Evolutionary conservation across 495 filamentous ascomycete genomes (phyloP).

Genomic region (Annulohypoxylon nitens): DNA sequence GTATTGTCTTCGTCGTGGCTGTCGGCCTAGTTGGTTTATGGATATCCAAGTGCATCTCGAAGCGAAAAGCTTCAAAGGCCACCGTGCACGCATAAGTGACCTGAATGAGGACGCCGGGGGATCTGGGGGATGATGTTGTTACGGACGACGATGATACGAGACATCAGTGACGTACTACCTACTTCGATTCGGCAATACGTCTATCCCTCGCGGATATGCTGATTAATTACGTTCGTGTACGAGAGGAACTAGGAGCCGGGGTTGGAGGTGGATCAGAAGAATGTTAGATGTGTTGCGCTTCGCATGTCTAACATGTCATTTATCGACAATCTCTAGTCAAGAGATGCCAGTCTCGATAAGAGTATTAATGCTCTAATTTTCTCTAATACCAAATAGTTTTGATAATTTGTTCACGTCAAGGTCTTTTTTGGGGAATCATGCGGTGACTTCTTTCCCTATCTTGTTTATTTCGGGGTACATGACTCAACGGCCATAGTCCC

Average conservation of each 20-base stretch:
- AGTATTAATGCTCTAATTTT: slow-evolving; percentile 39
- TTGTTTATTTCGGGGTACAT: background rate
- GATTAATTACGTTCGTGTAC: slow-evolving; percentile 30
- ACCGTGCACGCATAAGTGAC: slow-evolving; percentile 37
- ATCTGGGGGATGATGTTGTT: slow-evolving; percentile 24
- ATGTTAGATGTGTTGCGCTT: slow-evolving; percentile 35
- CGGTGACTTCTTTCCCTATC: background rate
- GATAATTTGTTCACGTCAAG: background rate
- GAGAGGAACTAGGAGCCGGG: slow-evolving; percentile 18
- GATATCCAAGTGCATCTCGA: slow-evolving; percentile 59
- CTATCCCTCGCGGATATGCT: slow-evolving; percentile 25
- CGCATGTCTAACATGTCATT: slow-evolving; percentile 38
- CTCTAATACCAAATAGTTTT: slow-evolving; percentile 45
- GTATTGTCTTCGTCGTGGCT: slow-evolving; percentile 67
- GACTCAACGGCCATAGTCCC: background rate
- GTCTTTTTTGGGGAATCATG: background rate
- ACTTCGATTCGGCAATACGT: slow-evolving; percentile 39
- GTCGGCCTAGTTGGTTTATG: slow-evolving; percentile 61
- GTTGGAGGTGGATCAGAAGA: slow-evolving; percentile 26
- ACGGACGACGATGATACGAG: slow-evolving; percentile 41
- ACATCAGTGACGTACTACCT: slow-evolving; percentile 32
- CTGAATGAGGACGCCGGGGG: slow-evolving; percentile 22
- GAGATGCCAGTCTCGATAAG: slow-evolving; percentile 40
- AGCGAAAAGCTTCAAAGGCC: slow-evolving; percentile 55
- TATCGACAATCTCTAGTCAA: slow-evolving; percentile 35